Conservation (phyloP, 2,329 filamentous ascomycete species). For the Xylaria multiplex region DNA sequence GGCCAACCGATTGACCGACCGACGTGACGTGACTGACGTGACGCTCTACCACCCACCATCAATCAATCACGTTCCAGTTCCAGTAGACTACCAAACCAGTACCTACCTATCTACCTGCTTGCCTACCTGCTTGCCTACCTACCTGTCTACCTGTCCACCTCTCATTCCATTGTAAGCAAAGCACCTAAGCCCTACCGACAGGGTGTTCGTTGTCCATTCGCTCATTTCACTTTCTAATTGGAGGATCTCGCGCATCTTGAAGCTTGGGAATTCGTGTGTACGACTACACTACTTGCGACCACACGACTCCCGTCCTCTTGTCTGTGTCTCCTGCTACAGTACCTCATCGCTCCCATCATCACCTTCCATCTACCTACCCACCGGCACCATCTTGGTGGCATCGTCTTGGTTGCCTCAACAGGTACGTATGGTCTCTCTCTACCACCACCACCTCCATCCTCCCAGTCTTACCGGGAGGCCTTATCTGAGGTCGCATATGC, state of each 20-base stretch:
- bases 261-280: conserved; percentile 19
- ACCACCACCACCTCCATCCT: conserved; percentile 7
- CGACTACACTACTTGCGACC: conserved; percentile 6
- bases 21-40: conserved; percentile 28
- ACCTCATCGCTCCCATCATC: conserved; percentile 24
- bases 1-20: not conserved
- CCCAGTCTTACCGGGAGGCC: conserved; percentile 25
- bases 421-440: conserved; percentile 33
- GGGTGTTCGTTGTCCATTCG: conserved; percentile 28
- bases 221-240: conserved; percentile 25
- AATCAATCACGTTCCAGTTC: too few relatives aligned
- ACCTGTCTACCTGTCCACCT: not conserved
- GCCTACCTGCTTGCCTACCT: not conserved
- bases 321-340: conserved; percentile 29
- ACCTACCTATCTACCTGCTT: not conserved
- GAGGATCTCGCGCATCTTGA: conserved; percentile 25
- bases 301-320: conserved; percentile 1
- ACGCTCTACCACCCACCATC: conserved; percentile 18
- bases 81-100: not conserved
- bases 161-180: conserved; percentile 26
- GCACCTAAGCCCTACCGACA: conserved; percentile 33
- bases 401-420: conserved; percentile 23
- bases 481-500: conserved; percentile 38
- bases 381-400: conserved; percentile 1
- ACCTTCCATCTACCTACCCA: not conserved